Percentiles rank a stretch among this genome's conserved stretches.
Conservation (phyloP, 2,329 filamentous ascomycete species). For the Aspergillus hiratsukae region DNA sequence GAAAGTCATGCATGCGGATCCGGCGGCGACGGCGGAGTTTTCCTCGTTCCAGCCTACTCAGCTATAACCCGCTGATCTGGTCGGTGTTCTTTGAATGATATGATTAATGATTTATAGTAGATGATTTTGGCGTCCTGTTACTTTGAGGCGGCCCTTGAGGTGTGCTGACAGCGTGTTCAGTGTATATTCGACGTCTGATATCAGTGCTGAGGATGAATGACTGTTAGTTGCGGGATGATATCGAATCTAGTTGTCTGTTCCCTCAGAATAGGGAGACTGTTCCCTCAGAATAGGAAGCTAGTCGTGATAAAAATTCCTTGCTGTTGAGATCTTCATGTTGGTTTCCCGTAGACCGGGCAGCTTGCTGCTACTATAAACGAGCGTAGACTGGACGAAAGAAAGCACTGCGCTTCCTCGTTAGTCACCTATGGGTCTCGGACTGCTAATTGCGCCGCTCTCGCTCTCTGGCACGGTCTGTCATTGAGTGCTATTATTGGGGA, state of each 20-base stretch:
- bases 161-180: too few relatives aligned
- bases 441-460: not conserved
- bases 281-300: too few relatives aligned
- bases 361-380: not conserved
- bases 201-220: too few relatives aligned
- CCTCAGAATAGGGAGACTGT: too few relatives aligned
- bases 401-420: too few relatives aligned
- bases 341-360: not conserved
- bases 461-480: not conserved
- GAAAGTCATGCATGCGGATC: constrained; percentile 2
- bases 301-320: not conserved
- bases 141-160: too few relatives aligned
- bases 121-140: too few relatives aligned
- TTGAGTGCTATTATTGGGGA: not conserved
- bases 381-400: not conserved
- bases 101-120: too few relatives aligned
- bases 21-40: constrained; percentile 4
- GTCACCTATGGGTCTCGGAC: not conserved
- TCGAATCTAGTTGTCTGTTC: too few relatives aligned
- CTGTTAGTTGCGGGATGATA: too few relatives aligned
- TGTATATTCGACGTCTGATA: too few relatives aligned
- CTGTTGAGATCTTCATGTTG: not conserved
- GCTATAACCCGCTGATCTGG: not conserved
- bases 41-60: constrained; percentile 5
- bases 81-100: not conserved